Evolutionary conservation across 202 grass and related monocot genomes (phyloP), one percentile per base, ranked within the genome.

Genomic region (Setaria italica): DNA sequence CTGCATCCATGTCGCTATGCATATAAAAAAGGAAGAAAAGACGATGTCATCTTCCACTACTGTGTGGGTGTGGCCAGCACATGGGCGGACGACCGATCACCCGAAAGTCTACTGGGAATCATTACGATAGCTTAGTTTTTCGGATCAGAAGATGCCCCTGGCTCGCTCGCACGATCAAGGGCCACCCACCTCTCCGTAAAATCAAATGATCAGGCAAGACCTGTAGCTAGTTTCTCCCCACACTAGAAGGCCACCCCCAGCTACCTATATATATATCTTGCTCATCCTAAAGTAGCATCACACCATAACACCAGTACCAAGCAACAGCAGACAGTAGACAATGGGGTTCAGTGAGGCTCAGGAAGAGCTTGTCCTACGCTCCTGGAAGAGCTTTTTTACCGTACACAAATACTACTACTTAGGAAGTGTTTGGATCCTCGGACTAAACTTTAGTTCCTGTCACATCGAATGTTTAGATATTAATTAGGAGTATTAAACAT

Each of bases 291-390:
- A 54, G 0, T 9, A 11, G 29, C 25, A 70, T 12, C 13, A 19
- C 34, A 34, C 53, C 51, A 51, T n/a, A 54, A 19, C 53, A 60
- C 35, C 35, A 37, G 4, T 2, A 3, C 49, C 49, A 15, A 51
- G 51, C 42, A 39, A 7, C 19, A 54, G 8, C 37, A 2, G 2
- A 4, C 6, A 17, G 43, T 47, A 20, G 33, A 21, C 39, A 43
- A 90, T 94, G 88, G 88, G 43, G 60, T 97, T 95, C 87, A 95
- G 87, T 5, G 87, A 92, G 58, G 74, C 85, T 29, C 91, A 95
- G 63, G 95, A 97, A 57, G 87, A 92, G 17, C 92, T 95, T 5
- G 92, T 97, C 34, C 57, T 95, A 6, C 66, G 83, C 74, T 93
- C 25, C 25, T 25, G 25, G 25, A 25, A 25, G 25, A 25, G 25